Base-by-base conservation (phyloP, 495 filamentous ascomycete species). In the Penicillium maclennaniae region DNA sequence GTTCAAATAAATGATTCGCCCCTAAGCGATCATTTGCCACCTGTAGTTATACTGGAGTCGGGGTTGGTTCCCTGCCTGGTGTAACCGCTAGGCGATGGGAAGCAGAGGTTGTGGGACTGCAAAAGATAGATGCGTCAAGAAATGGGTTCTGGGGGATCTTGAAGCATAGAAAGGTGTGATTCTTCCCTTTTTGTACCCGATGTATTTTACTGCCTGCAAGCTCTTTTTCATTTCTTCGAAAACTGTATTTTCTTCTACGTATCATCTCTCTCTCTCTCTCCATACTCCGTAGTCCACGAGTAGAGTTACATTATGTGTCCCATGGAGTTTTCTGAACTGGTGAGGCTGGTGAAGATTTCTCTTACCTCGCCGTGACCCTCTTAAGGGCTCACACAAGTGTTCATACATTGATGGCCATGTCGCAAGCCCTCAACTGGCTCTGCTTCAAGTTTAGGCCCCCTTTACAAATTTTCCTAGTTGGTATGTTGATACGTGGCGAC, bases 1-100 rank as follows among this genome's bases (percentile, higher is more conserved):
- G 81, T 98, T 91, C 93, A 97, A 96, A 89, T 87, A 82, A 47
- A 68, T 67, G 60, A 61, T 63, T 69, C 57, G 69, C 56, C 37
- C 59, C 23, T 44, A 40, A 55, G 56, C 54, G 43, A 50, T 59
- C 15, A 9, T 52, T 43, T 59, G 45, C 43, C 59, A 55, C 44
- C 45, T 68, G 65, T 61, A 60, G 55, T 53, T 58, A 51, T 68
- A 60, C 54, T 63, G 71, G 67, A 67, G 62, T 62, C 65, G 69
- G 71, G 71, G 69, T 52, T 66, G 63, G 49, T 41, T 45, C 48
- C 60, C 50, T 53, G 47, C 53, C 52, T 46, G 58, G 66, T 58
- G 41, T 67, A 63, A 66, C 56, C 46, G 49, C 56, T 56, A 47
- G 59, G 63, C 42, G 53, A 43, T 38, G 49, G 48, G 61, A 64